A percentile compares a stretch with the other conserved stretches of the same genome.
These are phyloP conservation scores for Scedosporium boydii DNA, from an alignment of 2,329 filamentous ascomycete genomes.

Conservation along the genomic window DNA sequence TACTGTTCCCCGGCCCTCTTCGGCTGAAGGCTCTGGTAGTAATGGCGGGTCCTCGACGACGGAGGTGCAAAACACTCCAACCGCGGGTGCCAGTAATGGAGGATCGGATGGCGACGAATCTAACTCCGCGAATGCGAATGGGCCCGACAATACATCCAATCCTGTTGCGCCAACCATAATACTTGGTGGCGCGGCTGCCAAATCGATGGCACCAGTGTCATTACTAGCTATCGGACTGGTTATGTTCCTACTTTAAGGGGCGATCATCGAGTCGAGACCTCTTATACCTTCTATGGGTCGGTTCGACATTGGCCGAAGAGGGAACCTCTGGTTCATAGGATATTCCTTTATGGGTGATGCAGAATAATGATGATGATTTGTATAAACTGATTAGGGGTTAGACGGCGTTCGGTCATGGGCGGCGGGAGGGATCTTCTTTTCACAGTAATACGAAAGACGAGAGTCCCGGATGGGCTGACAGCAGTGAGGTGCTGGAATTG, in stretches of 20 bases:
- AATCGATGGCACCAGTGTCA: neutral
- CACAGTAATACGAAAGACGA: neutral
- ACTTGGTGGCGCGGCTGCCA: neutral
- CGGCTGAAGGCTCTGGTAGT: neutral
- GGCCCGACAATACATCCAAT: neutral
- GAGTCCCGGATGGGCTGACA: too few species aligned
- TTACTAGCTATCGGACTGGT: neutral
- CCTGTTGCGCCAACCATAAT: constrained; percentile 2
- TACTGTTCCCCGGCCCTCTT: neutral
- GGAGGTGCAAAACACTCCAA: neutral
- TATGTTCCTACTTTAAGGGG: neutral
- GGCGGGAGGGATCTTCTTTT: neutral
- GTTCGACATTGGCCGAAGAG: neutral
- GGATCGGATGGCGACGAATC: neutral
- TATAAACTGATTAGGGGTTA: neutral
- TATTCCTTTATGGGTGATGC: neutral
- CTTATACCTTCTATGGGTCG: neutral
- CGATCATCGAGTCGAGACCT: neutral
- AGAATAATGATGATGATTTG: neutral
- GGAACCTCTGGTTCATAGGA: too few species aligned
- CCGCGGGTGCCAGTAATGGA: neutral
- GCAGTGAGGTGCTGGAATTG: too few species aligned
- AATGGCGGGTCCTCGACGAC: neutral
- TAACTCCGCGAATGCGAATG: neutral
- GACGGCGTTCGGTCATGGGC: neutral